Evolutionary conservation across 805 yeast genomes (phyloP).

Genomic region (Metschnikowia noctiluminum): DNA sequence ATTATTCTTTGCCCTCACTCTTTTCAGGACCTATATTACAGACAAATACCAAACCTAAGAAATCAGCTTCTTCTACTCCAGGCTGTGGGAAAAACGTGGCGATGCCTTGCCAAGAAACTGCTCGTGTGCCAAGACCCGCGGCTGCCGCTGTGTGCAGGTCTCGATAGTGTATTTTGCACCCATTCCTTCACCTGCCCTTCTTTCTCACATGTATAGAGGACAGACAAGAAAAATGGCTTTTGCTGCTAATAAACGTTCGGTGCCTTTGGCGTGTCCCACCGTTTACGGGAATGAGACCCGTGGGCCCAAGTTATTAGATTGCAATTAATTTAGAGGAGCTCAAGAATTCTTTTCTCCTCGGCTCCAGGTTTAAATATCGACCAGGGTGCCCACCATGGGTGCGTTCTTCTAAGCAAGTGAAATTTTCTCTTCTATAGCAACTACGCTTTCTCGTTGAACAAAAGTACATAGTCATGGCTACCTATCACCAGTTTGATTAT

Average conservation of each 20-base stretch:
- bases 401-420: neutral
- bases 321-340: neutral
- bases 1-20: too few relatives aligned
- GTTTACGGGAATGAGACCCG: neutral
- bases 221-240: conserved; percentile 6
- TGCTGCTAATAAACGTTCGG: too few relatives aligned
- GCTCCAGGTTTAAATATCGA: neutral
- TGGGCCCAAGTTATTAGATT: neutral
- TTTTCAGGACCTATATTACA: too few relatives aligned
- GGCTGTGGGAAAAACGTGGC: conserved; percentile 11
- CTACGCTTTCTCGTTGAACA: neutral
- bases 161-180: conserved; percentile 11
- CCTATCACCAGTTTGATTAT: conserved; percentile 59
- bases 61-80: neutral
- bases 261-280: neutral
- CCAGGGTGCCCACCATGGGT: neutral
- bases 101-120: conserved; percentile 9
- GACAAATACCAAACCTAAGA: too few relatives aligned
- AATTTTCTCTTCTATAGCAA: neutral
- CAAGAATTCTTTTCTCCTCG: neutral
- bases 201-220: neutral
- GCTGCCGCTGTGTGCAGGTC: conserved; percentile 5
- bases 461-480: conserved; percentile 21
- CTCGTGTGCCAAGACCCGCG: conserved; percentile 5
- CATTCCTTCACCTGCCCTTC: neutral